phyloP scores from a whole-genome alignment of 2,329 filamentous ascomycete genomes.

The Emydomyces testavorans region DNA sequence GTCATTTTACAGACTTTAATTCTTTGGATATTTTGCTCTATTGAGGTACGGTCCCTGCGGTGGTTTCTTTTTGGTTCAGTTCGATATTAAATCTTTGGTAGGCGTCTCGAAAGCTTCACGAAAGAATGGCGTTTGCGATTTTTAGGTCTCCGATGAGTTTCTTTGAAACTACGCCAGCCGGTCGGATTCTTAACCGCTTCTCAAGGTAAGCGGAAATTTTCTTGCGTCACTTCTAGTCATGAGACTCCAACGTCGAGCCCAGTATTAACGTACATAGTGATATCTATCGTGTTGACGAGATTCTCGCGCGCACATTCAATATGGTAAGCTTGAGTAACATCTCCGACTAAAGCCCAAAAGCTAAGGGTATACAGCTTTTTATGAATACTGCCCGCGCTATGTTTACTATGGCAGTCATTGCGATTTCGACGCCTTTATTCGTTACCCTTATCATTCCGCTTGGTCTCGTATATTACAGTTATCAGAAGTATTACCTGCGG shows the following conservation, averaged over 20 bases:
- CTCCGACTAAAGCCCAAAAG: constrained; percentile 20
- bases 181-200: constrained; percentile 93
- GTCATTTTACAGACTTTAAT: constrained; percentile 89
- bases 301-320: constrained; percentile 92
- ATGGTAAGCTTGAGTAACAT: constrained; percentile 49
- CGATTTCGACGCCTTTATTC: constrained; percentile 68
- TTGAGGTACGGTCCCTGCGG: constrained; percentile 52
- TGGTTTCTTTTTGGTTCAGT: too few relatives aligned
- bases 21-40: constrained; percentile 98
- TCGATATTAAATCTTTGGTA: constrained; percentile 26
- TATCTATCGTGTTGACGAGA: constrained; percentile 65
- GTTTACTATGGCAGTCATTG: constrained; percentile 82
- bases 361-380: constrained; percentile 44
- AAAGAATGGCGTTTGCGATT: constrained; percentile 92
- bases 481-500: constrained; percentile 92
- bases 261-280: constrained; percentile 37
- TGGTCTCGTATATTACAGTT: constrained; percentile 70
- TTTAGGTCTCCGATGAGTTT: constrained; percentile 98
- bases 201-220: constrained; percentile 53
- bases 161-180: constrained; percentile 92
- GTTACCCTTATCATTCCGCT: constrained; percentile 70
- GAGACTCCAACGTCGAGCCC: too few relatives aligned
- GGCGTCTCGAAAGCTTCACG: constrained; percentile 91
- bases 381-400: constrained; percentile 60
- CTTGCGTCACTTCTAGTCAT: background rate